Percentiles rank a stretch among this genome's conserved stretches.
Conservation (phyloP, 140 eudicot genomes). For the Flaveria floridana region DNA sequence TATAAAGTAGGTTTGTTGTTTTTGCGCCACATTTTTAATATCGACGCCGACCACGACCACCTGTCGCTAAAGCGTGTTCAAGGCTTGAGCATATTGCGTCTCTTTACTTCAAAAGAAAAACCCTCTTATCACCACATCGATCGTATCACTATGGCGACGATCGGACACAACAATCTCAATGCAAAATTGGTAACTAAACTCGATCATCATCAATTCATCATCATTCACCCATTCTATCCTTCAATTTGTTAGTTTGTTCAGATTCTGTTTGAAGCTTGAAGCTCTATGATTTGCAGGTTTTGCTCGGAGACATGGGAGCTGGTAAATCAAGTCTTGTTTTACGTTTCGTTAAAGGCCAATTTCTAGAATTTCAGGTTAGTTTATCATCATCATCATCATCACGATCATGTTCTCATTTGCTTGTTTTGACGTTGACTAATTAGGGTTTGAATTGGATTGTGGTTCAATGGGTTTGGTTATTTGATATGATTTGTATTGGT, state of each 20-base stretch:
- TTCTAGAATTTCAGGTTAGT: slow-evolving; percentile 86
- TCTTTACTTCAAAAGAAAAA: slow-evolving; percentile 8
- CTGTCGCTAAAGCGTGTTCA: background rate
- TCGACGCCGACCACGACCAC: background rate
- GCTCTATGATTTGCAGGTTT: slow-evolving; percentile 47
- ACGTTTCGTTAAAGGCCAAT: slow-evolving; percentile 97
- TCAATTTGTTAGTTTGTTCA: background rate
- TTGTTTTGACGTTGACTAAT: slow-evolving; percentile 17
- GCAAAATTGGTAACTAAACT: slow-evolving; percentile 68
- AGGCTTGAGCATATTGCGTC: background rate
- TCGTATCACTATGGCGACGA: slow-evolving; percentile 63
- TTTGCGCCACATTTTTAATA: slow-evolving; percentile 17
- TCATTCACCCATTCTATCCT: background rate
- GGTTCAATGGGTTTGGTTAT: background rate
- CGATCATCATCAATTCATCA: slow-evolving; percentile 12
- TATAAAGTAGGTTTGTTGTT: background rate
- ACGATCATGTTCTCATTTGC: background rate
- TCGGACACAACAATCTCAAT: slow-evolving; percentile 74
- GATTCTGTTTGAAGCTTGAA: background rate
- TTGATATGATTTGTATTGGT: slow-evolving; percentile 8
- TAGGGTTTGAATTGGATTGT: slow-evolving; percentile 23
- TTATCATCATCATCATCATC: background rate
- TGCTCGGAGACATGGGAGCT: slow-evolving; percentile 98
- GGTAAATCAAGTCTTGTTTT: slow-evolving; percentile 96
- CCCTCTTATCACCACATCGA: slow-evolving; percentile 27